These are phyloP conservation scores for Eragrostis tef DNA, from an alignment of 202 grass and related monocot species.

Conservation along the genomic window DNA sequence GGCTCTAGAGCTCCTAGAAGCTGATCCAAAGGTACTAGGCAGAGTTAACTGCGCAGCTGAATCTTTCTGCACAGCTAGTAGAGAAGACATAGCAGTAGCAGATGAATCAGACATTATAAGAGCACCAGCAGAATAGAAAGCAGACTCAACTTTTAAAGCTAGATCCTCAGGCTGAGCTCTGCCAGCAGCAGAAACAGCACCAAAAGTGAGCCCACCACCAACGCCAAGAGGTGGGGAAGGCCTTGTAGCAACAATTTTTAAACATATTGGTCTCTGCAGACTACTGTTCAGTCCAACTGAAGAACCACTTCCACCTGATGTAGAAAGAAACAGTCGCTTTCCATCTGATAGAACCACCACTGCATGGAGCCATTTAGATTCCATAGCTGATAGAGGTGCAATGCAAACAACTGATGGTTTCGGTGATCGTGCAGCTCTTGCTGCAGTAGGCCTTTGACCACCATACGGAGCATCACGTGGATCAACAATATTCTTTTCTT, in stretches of 20 bases:
- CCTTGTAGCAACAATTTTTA: slow-evolving; percentile 92
- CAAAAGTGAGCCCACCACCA: slow-evolving; percentile 68
- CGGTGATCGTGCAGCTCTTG: slow-evolving; percentile 59
- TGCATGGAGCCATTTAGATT: slow-evolving; percentile 94
- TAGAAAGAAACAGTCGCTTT: slow-evolving; percentile 85
- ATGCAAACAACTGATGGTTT: slow-evolving; percentile 84
- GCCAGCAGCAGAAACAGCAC: slow-evolving; percentile 67
- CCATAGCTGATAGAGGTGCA: slow-evolving; percentile 69
- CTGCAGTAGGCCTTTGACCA: slow-evolving; percentile 55
- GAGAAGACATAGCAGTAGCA: slow-evolving; percentile 73
- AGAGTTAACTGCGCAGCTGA: slow-evolving; percentile 73
- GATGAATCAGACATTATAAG: slow-evolving; percentile 93
- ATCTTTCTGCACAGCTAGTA: slow-evolving; percentile 92
- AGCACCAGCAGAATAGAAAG: slow-evolving; percentile 87
- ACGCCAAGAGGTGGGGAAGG: slow-evolving; percentile 88
- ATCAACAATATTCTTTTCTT: slow-evolving; percentile 91
- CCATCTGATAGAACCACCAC: slow-evolving; percentile 94
- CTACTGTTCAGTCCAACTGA: slow-evolving; percentile 71
- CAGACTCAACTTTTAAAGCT: slow-evolving; percentile 88
- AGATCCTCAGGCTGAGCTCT: slow-evolving; percentile 87
- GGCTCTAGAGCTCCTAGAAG: slow-evolving; percentile 72
- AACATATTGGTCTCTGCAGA: slow-evolving; percentile 82
- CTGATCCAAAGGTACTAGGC: slow-evolving; percentile 64
- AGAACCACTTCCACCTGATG: slow-evolving; percentile 68
- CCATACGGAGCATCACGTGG: slow-evolving; percentile 76